Base-by-base conservation (phyloP, 2,329 filamentous ascomycete genomes). In the Ophioceras dolichostomum region DNA sequence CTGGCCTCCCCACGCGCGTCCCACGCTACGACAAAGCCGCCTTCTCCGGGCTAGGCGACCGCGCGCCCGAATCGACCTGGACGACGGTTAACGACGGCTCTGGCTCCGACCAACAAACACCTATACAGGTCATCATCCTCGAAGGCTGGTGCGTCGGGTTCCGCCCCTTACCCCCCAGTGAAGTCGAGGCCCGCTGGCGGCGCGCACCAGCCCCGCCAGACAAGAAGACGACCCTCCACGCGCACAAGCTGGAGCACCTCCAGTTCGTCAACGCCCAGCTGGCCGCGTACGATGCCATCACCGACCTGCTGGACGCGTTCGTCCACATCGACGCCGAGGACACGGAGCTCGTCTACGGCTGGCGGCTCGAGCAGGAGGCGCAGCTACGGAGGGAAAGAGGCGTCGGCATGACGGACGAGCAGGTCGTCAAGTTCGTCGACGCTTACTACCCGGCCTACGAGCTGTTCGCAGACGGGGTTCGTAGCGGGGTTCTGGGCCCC, bases 91-190 rank as follows among this genome's bases (percentile, higher is more conserved):
- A 76, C 45, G 10, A 33, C 16, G 59, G 57, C 0, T 68, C 67
- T 8, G 64, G 71, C 37, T 55, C 52, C 3, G 12, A 14, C 29
- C 16, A 17, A n/a, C n/a, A n/a, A n/a, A 9, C 28, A 4, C 62
- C 57, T n/a, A 58, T 72, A 18, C 58, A 71, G 18, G 74, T 89
- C 6, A 69, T 94, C 17, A 73, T 94, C 36, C 78, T 94, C 44
- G 87, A 95, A 57, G 87, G 88, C 14, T 94, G 87, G 88, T 91
- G 82, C 55, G 76, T 94, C 10, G 88, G 86, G 3, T 94, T 94
- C 60, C 75, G 78, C 5, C 58, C 80, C 1, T 57, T 88, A 10
- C 48, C 61, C 21, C 56, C 67, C 1, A 53, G 60, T n/a, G 64
- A 60, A 5, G 54, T 73, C 4, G 65, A 67, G 20, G 54, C 76